A percentile compares a stretch with the other conserved stretches of the same genome.
phyloP scores from a whole-genome alignment of 495 filamentous ascomycete genomes.

The Xylaria bambusicola region DNA sequence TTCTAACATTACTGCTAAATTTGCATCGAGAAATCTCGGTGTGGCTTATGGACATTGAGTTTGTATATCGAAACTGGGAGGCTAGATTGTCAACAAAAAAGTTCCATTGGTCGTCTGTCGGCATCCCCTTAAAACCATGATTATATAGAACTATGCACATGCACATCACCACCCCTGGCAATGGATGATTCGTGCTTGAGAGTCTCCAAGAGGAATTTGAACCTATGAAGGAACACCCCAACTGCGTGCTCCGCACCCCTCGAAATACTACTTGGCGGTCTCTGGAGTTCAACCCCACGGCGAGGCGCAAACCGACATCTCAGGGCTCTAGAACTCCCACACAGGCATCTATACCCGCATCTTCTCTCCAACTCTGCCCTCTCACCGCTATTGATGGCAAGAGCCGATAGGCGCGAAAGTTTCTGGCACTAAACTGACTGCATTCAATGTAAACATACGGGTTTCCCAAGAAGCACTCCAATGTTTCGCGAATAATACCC shows the following conservation, averaged over 20 bases:
- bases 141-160: background rate
- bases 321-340: too few relatives aligned
- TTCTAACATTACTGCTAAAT: too few relatives aligned
- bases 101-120: background rate
- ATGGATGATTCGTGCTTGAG: constrained; percentile 9
- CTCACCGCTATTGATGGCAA: background rate
- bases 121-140: background rate
- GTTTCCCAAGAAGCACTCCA: background rate
- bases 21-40: too few relatives aligned
- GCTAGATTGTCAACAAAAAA: too few relatives aligned
- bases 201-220: background rate
- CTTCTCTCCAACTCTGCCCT: background rate
- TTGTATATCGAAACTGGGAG: background rate
- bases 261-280: background rate
- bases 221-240: background rate
- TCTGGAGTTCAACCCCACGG: background rate
- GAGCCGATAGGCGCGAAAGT: background rate
- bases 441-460: background rate
- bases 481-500: background rate
- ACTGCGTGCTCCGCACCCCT: background rate
- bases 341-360: background rate
- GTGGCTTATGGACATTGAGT: too few relatives aligned
- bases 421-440: background rate
- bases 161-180: constrained; percentile 8
- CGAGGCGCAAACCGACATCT: background rate